Evolutionary conservation across 78 protist genomes (phyloP).

Genomic region (Dictyostelium citrinum): DNA sequence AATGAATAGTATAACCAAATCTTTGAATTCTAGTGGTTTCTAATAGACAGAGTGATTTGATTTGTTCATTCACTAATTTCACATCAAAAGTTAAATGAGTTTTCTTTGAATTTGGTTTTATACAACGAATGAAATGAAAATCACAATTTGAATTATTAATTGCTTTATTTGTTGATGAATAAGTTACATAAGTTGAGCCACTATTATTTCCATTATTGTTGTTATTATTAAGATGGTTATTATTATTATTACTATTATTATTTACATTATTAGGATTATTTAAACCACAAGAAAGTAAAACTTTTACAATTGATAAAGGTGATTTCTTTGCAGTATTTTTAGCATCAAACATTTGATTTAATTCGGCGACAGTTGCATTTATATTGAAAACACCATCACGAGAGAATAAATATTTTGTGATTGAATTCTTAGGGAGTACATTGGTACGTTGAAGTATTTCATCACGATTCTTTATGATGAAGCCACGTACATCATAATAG

Average conservation of each 20-base stretch:
- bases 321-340: not conserved
- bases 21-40: constrained; percentile 88
- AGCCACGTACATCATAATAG: constrained; percentile 38
- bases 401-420: constrained; percentile 13
- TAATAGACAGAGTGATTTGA: constrained; percentile 77
- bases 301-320: constrained; percentile 57
- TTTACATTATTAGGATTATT: not conserved
- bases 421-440: not conserved
- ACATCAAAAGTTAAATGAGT: constrained; percentile 20
- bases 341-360: not conserved
- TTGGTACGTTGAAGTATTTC: constrained; percentile 5
- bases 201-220: not conserved
- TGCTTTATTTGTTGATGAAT: not conserved
- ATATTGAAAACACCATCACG: not conserved
- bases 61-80: constrained; percentile 80
- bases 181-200: not conserved
- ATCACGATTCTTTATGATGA: constrained; percentile 47
- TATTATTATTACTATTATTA: not conserved
- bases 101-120: constrained; percentile 89
- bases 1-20: constrained; percentile 88
- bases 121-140: constrained; percentile 92
- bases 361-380: not conserved
- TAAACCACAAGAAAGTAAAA: constrained; percentile 45
- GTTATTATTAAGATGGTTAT: not conserved
- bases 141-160: not conserved